A percentile compares a stretch with the other conserved stretches of the same genome.
Evolutionary conservation across 108 stramenopile species (phyloP).

Genomic region (Ochromonas danica): DNA sequence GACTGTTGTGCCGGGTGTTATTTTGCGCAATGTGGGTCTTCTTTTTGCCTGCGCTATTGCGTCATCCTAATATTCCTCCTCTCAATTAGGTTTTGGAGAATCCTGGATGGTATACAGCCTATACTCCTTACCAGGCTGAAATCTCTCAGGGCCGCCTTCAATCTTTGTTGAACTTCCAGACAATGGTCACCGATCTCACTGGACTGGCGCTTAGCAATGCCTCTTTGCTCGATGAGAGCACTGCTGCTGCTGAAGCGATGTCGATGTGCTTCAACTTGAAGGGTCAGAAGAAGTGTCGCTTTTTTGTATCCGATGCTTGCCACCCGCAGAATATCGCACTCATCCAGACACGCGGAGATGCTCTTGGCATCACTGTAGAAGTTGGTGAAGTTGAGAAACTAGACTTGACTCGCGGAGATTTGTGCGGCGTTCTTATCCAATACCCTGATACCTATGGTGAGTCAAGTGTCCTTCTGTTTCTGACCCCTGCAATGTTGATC

Average conservation of each 20-base stretch:
- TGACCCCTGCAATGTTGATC: no score
- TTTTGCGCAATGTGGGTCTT: conserved; percentile 75
- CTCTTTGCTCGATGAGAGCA: conserved; percentile 90
- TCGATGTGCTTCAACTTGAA: conserved; percentile 73
- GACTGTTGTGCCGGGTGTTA: conserved; percentile 86
- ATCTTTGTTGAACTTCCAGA: conserved; percentile 98
- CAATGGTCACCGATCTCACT: conserved; percentile 93
- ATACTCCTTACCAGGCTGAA: conserved; percentile 99
- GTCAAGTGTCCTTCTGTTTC: no score
- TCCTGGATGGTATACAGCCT: conserved; percentile 89
- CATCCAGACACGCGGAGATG: conserved; percentile 82
- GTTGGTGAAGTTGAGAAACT: conserved; percentile 72
- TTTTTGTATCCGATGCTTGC: conserved; percentile 85
- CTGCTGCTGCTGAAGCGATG: conserved; percentile 97
- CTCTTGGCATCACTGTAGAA: conserved; percentile 81
- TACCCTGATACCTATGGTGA: conserved; percentile 96
- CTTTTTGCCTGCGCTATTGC: not conserved
- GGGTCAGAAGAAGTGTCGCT: conserved; percentile 78
- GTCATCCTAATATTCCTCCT: not conserved
- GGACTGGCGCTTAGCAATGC: conserved; percentile 93
- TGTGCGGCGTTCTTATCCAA: conserved; percentile 92
- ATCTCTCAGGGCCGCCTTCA: conserved; percentile 98
- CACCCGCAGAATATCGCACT: conserved; percentile 95
- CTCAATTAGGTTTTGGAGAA: conserved; percentile 78
- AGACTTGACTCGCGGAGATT: conserved; percentile 72